These are phyloP conservation scores for Neofusicoccum sp. DNA, from an alignment of 2,329 filamentous ascomycete species.

Conservation along the genomic window DNA sequence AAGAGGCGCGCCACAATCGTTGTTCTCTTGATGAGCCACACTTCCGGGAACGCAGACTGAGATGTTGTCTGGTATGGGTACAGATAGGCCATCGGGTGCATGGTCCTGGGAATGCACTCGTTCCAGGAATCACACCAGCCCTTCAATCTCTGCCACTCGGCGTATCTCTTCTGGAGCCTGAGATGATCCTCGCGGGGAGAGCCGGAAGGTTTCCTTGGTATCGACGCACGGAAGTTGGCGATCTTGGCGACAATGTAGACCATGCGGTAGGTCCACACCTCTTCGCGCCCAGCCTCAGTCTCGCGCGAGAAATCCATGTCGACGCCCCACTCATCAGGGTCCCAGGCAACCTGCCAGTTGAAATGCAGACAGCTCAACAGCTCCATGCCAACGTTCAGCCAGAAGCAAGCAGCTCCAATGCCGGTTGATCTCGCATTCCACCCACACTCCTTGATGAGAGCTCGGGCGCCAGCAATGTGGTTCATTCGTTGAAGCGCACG, in stretches of 20 bases:
- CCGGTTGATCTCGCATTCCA: conserved; percentile 81
- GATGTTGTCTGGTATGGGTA: conserved; percentile 64
- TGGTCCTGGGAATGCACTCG: conserved; percentile 72
- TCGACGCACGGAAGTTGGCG: conserved; percentile 75
- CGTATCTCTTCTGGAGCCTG: conserved; percentile 61
- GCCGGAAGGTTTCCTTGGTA: conserved; percentile 59
- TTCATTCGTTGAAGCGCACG: conserved; percentile 78
- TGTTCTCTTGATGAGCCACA: conserved; percentile 83
- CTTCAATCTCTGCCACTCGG: conserved; percentile 79
- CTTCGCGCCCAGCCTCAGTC: conserved; percentile 64
- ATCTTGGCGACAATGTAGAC: conserved; percentile 86
- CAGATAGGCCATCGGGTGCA: conserved; percentile 81
- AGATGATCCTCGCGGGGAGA: conserved; percentile 60
- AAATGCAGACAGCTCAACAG: conserved; percentile 83
- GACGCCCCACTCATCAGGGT: conserved; percentile 86
- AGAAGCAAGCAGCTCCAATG: conserved; percentile 85
- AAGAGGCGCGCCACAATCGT: conserved; percentile 81
- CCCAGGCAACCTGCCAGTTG: conserved; percentile 84
- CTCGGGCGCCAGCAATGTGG: conserved; percentile 80
- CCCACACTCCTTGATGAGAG: conserved; percentile 82
- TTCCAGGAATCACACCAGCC: conserved; percentile 83
- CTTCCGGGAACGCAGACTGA: conserved; percentile 77
- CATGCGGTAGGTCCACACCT: conserved; percentile 84
- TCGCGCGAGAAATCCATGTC: conserved; percentile 69
- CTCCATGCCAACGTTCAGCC: conserved; percentile 89